Conservation (phyloP, 495 filamentous ascomycete species). For the Penicillium cosmopolitanum region DNA sequence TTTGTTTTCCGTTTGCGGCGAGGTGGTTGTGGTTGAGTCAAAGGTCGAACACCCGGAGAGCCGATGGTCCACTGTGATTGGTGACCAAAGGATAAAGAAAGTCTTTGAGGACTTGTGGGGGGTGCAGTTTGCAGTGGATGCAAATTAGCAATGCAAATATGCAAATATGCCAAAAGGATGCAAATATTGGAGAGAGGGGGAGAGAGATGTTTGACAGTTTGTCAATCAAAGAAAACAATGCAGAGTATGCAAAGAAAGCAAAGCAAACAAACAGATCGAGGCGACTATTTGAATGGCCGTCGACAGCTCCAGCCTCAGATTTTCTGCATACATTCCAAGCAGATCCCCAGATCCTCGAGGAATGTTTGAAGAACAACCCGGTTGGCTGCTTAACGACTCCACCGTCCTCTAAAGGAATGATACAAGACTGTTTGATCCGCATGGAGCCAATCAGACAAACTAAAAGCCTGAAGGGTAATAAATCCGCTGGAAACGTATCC, state of each 20-base stretch:
- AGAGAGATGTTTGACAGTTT: slow-evolving; percentile 38
- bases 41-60: slow-evolving; percentile 22
- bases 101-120: slow-evolving; percentile 7
- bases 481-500: slow-evolving; percentile 24
- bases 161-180: slow-evolving; percentile 18
- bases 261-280: slow-evolving; percentile 53
- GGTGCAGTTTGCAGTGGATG: slow-evolving; percentile 10
- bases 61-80: slow-evolving; percentile 35
- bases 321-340: slow-evolving; percentile 47
- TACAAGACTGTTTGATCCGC: slow-evolving; percentile 21
- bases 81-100: slow-evolving; percentile 21
- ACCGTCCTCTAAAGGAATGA: slow-evolving; percentile 32
- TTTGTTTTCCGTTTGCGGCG: slow-evolving; percentile 52
- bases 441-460: slow-evolving; percentile 32
- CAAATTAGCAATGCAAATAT: background rate
- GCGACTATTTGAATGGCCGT: slow-evolving; percentile 49
- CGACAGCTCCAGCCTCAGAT: slow-evolving; percentile 41
- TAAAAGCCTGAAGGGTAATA: slow-evolving; percentile 25
- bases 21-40: slow-evolving; percentile 31
- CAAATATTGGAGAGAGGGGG: slow-evolving; percentile 12
- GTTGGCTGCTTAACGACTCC: slow-evolving; percentile 31
- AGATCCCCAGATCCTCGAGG: slow-evolving; percentile 41
- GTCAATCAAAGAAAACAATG: slow-evolving; percentile 53
- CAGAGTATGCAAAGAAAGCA: slow-evolving; percentile 54
- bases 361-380: slow-evolving; percentile 38